phyloP scores from a whole-genome alignment of 208 protist genomes.

The Crithidia bombi region DNA sequence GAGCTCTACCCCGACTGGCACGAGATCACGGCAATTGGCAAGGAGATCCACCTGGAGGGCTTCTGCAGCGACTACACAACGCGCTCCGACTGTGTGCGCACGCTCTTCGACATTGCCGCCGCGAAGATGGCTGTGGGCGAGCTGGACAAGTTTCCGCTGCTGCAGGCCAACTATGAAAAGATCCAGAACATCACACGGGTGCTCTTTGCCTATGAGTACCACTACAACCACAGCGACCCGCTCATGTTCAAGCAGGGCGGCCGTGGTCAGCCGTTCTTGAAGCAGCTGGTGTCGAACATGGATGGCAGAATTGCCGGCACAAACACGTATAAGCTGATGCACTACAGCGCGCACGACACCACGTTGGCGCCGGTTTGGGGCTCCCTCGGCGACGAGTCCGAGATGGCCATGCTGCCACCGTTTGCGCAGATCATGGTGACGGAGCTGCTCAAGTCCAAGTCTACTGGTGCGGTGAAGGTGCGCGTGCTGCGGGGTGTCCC shows the following conservation, averaged over 20 bases:
- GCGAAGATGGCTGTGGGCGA: slow-evolving; percentile 38
- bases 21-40: slow-evolving; percentile 44
- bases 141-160: slow-evolving; percentile 26
- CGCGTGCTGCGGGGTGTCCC: slow-evolving; percentile 54
- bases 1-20: slow-evolving; percentile 40
- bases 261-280: slow-evolving; percentile 46
- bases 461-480: slow-evolving; percentile 35
- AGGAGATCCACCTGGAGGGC: slow-evolving; percentile 48
- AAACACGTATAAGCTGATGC: slow-evolving; percentile 54
- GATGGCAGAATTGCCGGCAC: slow-evolving; percentile 29
- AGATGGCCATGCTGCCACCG: slow-evolving; percentile 54
- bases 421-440: slow-evolving; percentile 63
- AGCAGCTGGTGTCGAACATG: slow-evolving; percentile 56
- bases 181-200: slow-evolving; percentile 36
- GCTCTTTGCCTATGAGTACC: slow-evolving; percentile 36
- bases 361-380: slow-evolving; percentile 43
- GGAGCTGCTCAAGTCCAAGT: slow-evolving; percentile 57
- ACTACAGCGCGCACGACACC: slow-evolving; percentile 71
- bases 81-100: slow-evolving; percentile 46
- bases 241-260: slow-evolving; percentile 48
- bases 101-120: slow-evolving; percentile 56
- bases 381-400: slow-evolving; percentile 54
- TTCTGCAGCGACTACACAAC: slow-evolving; percentile 49
- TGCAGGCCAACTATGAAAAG: slow-evolving; percentile 43
- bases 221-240: slow-evolving; percentile 46